phyloP scores from a whole-genome alignment of 129 eudicot genomes.

The Escallonia rubra region DNA sequence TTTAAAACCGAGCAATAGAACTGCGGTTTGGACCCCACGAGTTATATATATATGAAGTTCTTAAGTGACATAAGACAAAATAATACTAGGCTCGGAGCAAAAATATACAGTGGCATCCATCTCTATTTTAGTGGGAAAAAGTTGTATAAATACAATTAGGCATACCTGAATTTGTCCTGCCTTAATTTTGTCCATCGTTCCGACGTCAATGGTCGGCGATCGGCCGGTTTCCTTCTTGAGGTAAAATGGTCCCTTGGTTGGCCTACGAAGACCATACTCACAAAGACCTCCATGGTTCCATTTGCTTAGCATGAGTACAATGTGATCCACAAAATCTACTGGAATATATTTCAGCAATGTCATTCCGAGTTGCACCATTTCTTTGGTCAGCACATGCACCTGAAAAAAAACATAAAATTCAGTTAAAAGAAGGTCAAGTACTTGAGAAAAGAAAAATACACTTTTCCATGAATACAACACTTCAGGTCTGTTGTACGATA shows the following conservation, averaged over 20 bases:
- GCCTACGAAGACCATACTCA: slow-evolving; percentile 3
- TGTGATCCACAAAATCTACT: not conserved
- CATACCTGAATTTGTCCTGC: slow-evolving; percentile 7
- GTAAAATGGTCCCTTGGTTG: slow-evolving; percentile 6
- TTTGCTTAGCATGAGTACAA: not conserved
- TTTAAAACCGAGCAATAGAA: too few species aligned
- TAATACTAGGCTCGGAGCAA: too few species aligned
- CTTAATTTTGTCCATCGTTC: slow-evolving; percentile 7
- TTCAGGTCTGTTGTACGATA: too few species aligned
- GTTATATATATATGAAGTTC: too few species aligned
- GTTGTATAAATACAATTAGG: too few species aligned
- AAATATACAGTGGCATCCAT: too few species aligned
- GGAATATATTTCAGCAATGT: slow-evolving; percentile 4
- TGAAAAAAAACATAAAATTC: not conserved
- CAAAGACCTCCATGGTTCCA: slow-evolving; percentile 1
- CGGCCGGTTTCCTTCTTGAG: slow-evolving; percentile 2
- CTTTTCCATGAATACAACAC: not conserved
- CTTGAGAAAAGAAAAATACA: not conserved
- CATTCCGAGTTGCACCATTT: slow-evolving; percentile 12
- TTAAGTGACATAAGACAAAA: too few species aligned
- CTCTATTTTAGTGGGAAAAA: too few species aligned
- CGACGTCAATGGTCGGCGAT: slow-evolving; percentile 10
- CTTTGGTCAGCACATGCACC: slow-evolving; percentile 18
- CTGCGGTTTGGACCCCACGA: too few species aligned
- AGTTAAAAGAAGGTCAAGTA: too few species aligned